Evolutionary conservation across 2,329 filamentous ascomycete genomes (phyloP), one percentile per base, ranked within the genome.

Genomic region (Cladosporium colombiae): DNA sequence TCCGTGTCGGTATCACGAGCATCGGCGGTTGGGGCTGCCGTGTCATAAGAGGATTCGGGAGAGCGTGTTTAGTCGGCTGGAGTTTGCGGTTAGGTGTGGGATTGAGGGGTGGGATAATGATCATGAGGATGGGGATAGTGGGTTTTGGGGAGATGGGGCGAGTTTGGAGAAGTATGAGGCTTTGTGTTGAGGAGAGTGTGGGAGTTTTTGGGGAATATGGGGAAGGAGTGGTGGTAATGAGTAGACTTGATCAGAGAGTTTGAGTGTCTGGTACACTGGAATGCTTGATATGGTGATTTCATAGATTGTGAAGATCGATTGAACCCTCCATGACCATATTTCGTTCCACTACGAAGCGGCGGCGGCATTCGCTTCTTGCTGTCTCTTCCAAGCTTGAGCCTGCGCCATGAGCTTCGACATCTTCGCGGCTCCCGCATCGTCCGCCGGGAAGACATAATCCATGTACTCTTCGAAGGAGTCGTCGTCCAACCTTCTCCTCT

Each of bases 381-480:
- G 82, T 76, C 90, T 85, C 83, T 96, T 97, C 92, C 94, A 98
- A 71, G 88, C 88, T 78, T 93, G 89, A 65, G 94, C 93, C 86
- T 90, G 90, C 68, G 91, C 89, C 80, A 97, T 81, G 77, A 98
- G 83, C 76, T 91, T 92, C 61, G 91, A 91, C 78, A 97, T 81
- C 73, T 91, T 93, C 71, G 90, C 90, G 40, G 69, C 70, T 35
- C 71, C 74, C 80, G 92, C 88, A 78, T 97, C 93, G 81, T 98
- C 95, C 5, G 92, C 93, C 0, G 95, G 95, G 87, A 99, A 99
- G 37, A 99, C 87, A 74, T 96, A 98, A 78, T 98, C 95, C 80
- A 95, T 87, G 78, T 97, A 98, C 81, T 99, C 95, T 84, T 99
- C 93, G 82, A 92, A 97, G 44, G 88, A 89, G 77, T 95, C 93